Conservation (phyloP, 306 rosid species). For the Malus fusca region DNA sequence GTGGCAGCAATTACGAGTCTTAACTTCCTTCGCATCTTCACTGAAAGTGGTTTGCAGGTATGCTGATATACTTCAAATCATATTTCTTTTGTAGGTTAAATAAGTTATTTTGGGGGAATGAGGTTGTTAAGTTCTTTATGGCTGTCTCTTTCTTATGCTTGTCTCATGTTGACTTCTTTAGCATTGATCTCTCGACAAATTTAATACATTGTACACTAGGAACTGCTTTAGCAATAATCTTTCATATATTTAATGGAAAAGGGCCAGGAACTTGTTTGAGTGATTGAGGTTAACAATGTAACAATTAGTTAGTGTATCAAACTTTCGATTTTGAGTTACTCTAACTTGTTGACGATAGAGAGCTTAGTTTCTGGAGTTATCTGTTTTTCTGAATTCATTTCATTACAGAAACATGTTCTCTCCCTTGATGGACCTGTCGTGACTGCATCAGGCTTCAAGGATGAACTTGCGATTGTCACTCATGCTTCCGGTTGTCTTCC, state of each 20-base stretch:
- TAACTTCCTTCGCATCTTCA: slow-evolving; percentile 84
- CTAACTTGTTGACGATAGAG: neutral
- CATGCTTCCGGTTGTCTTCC: slow-evolving; percentile 67
- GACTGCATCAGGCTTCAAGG: slow-evolving; percentile 85
- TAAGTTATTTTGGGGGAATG: neutral
- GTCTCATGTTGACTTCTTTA: neutral
- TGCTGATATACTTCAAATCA: slow-evolving; percentile 3
- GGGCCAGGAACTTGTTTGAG: neutral
- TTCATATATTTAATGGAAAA: neutral
- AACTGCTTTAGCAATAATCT: neutral
- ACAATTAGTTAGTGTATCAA: neutral
- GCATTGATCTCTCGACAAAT: neutral
- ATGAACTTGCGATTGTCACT: slow-evolving; percentile 77
- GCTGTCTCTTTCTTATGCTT: neutral
- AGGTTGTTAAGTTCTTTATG: neutral
- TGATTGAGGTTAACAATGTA: neutral
- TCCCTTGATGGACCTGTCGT: slow-evolving; percentile 85
- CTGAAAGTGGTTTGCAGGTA: slow-evolving; percentile 91
- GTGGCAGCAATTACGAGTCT: slow-evolving; percentile 88
- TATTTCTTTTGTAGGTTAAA: neutral
- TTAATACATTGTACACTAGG: neutral
- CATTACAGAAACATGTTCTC: slow-evolving; percentile 63
- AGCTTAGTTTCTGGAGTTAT: neutral
- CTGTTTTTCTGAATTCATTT: slow-evolving; percentile 23
- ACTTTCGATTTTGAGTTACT: neutral